A percentile compares a stretch with the other conserved stretches of the same genome.
Evolutionary conservation across 768 basidiomycete genomes (phyloP).

Genomic region (Tulasnella sp.): DNA sequence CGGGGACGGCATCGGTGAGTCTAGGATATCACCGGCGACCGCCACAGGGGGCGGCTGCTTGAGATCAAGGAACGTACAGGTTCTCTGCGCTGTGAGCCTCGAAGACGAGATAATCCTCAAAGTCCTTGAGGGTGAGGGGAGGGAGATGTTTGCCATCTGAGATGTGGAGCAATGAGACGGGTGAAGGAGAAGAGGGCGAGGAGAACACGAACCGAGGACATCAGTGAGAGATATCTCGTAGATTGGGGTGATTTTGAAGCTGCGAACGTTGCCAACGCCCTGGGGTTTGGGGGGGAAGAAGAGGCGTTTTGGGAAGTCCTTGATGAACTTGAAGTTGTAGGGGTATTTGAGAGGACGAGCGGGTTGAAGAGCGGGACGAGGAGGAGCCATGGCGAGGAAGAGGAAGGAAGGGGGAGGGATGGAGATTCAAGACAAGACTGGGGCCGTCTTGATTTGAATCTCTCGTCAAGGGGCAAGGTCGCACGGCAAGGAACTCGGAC

Average conservation of each 20-base stretch:
- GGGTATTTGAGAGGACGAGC: conserved; percentile 2
- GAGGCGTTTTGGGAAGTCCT: conserved; percentile 14
- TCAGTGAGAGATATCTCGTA: conserved; percentile 7
- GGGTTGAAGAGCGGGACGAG: neutral
- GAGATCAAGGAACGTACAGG: conserved; percentile 33
- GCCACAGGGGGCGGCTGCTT: neutral
- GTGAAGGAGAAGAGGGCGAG: neutral
- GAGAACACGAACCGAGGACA: conserved; percentile 8
- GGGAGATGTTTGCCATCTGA: conserved; percentile 38
- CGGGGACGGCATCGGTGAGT: neutral
- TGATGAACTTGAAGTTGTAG: conserved; percentile 14
- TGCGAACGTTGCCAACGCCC: conserved; percentile 19
- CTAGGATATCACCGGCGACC: neutral
- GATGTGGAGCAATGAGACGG: neutral
- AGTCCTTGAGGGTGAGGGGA: conserved; percentile 65
- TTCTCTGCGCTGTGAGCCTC: conserved; percentile 67
- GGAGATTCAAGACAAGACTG: neutral
- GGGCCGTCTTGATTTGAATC: too few species aligned
- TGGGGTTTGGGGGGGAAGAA: conserved; percentile 17
- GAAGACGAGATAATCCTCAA: conserved; percentile 69
- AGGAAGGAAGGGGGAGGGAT: neutral
- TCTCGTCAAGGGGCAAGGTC: neutral
- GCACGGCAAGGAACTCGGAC: too few species aligned
- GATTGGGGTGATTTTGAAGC: conserved; percentile 16
- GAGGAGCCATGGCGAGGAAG: neutral